Evolutionary conservation across 345 rosid species (phyloP), one percentile per base, ranked within the genome.

Genomic region (Erysimum cheiranthoides): DNA sequence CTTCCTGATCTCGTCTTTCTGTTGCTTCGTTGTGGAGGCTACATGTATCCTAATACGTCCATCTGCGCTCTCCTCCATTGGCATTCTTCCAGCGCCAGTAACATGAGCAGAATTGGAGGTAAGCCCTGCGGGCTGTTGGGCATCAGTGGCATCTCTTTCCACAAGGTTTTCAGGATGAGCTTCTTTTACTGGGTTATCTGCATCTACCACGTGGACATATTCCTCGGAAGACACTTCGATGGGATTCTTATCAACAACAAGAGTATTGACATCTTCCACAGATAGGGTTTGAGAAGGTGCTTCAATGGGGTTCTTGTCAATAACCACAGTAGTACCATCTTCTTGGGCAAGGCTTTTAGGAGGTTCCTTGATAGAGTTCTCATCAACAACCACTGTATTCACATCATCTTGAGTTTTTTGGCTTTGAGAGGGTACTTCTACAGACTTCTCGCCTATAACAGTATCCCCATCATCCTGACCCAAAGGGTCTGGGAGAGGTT

Each of bases 1-100:
- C 85, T 77, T 89, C 78, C 91, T 83, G 58, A 90, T 78, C 73
- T 83, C 89, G 6, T 80, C 87, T 70, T 82, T 79, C 84, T 89
- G 88, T 65, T 82, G 85, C 85, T 81, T 96, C 0, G 94, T 77
- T 67, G 66, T 70, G 2, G 92, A 86, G 1, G 83, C 52, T 78
- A 93, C 74, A 84, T 81, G 89, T 50, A 87, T 83, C 78, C 84
- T 87, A 40, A 85, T 67, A 43, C 80, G 83, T 42, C 81, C 70
- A 35, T 85, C 93, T 32, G 46, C 42, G 34, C 79, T 83, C 14
- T 68, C 71, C 75, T 84, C 88, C 73, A 79, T 78, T 21, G 71
- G 80, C 63, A 84, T 86, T 46, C 85, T 79, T 39, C 62, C 94
- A 3, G 75, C 63, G 14, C 77, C 70, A 8, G 68, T 68, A 18